Evolutionary conservation across 2,329 filamentous ascomycete genomes (phyloP).

Genomic region (Cordyceps militaris): DNA sequence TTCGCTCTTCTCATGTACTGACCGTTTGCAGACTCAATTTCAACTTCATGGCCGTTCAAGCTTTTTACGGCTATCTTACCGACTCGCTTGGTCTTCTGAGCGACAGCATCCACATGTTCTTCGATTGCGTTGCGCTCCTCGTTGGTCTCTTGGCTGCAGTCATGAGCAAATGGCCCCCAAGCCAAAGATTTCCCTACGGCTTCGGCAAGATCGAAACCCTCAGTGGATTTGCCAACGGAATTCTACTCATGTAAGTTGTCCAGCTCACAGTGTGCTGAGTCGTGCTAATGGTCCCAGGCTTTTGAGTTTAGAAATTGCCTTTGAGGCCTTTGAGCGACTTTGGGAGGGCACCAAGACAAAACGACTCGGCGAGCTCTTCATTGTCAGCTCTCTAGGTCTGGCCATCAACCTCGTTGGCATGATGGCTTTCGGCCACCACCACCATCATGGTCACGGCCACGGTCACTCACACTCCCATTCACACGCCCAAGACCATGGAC

Average conservation of each 20-base stretch:
- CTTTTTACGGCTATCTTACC: conserved; percentile 87
- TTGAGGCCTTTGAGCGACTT: conserved; percentile 85
- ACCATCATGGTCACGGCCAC: conserved; percentile 38
- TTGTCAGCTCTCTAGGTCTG: conserved; percentile 81
- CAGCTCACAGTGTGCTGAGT: not conserved
- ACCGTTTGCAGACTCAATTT: conserved; percentile 69
- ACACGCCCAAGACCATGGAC: conserved; percentile 35
- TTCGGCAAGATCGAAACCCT: conserved; percentile 96
- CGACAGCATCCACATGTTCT: conserved; percentile 99
- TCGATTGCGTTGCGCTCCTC: conserved; percentile 87
- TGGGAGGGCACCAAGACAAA: conserved; percentile 78
- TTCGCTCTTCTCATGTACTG: conserved; percentile 14
- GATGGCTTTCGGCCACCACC: conserved; percentile 69
- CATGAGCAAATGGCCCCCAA: conserved; percentile 94
- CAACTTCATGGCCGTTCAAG: conserved; percentile 87
- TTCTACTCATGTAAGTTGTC: conserved; percentile 72
- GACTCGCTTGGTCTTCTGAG: conserved; percentile 92
- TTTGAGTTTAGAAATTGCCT: conserved; percentile 91
- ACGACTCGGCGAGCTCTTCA: conserved; percentile 75
- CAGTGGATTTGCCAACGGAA: conserved; percentile 92
- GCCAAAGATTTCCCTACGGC: conserved; percentile 82
- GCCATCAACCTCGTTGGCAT: conserved; percentile 90
- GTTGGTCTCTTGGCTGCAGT: conserved; percentile 89
- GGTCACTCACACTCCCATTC: conserved; percentile 30
- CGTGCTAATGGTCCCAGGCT: conserved; percentile 45